Percentiles rank a stretch among this genome's conserved stretches.
Conservation (phyloP, 2,329 filamentous ascomycete species). For the Zymoseptoria pseudotritici region DNA sequence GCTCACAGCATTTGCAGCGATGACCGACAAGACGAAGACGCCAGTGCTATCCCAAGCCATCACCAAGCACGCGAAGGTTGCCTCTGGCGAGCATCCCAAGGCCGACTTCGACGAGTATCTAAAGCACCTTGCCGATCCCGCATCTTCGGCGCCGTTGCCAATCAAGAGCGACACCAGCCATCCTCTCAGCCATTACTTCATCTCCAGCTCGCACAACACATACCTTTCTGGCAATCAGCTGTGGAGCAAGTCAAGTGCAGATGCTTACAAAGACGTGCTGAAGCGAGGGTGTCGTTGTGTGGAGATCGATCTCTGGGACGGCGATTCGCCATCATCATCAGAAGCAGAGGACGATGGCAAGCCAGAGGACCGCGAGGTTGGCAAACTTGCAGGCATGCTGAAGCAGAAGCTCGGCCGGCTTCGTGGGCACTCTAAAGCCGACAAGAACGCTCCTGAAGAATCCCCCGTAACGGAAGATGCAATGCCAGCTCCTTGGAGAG, state of each 20-base stretch:
- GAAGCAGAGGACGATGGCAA: constrained; percentile 19
- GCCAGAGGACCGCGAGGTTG: constrained; percentile 26
- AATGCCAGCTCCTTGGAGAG: constrained; percentile 26
- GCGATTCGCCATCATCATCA: constrained; percentile 43
- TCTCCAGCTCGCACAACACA: constrained; percentile 92
- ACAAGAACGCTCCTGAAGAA: constrained; percentile 3
- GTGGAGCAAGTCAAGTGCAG: constrained; percentile 65
- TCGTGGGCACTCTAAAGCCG: constrained; percentile 13
- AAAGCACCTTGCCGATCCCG: constrained; percentile 30
- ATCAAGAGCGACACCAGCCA: constrained; percentile 23
- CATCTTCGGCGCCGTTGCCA: constrained; percentile 13
- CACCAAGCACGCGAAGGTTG: constrained; percentile 19
- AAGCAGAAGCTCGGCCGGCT: constrained; percentile 23
- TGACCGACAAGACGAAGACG: not conserved
- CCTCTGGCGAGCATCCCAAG: constrained; percentile 12
- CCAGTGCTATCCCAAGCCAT: constrained; percentile 12
- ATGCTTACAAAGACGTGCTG: constrained; percentile 66
- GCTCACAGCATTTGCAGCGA: not conserved
- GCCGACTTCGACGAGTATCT: constrained; percentile 37
- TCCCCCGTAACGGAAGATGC: constrained; percentile 1
- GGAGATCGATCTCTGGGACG: constrained; percentile 93
- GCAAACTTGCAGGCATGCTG: constrained; percentile 26
- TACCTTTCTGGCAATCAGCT: constrained; percentile 84
- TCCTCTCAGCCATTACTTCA: constrained; percentile 82
- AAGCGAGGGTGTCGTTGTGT: constrained; percentile 77